Evolutionary conservation across 2,329 filamentous ascomycete genomes (phyloP), one percentile per base, ranked within the genome.

Genomic region (Diaporthe vaccinii): DNA sequence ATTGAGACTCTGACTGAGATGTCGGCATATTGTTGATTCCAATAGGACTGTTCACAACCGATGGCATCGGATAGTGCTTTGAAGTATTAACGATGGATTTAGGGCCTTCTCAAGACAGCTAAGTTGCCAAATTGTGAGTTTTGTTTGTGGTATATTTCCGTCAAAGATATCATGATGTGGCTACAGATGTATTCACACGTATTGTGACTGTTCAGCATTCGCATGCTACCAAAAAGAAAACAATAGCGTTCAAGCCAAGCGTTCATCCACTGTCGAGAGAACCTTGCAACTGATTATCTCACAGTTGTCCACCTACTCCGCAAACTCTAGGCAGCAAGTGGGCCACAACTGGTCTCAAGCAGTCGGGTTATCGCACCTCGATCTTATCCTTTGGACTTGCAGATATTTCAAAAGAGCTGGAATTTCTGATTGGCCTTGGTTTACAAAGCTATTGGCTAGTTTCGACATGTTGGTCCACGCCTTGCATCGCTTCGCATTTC

Each of bases 301-400:
- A 46, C 39, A 20, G 17, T 17, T 41, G 15, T n/a, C 36, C 15
- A 25, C 25, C 12, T 44, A 31, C 36, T 28, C 39, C 39, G 44
- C 59, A 62, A 41, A 31, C n/a, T 31, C 39, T 20, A 62, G 59
- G 59, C 39, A 62, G 59, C 59, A 62, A 12, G 39, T 46, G 59
- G n/a, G 59, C 28, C 25, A 7, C 10, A 3, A 12, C 25, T n/a
- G 17, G 25, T 20, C 8, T 44, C n/a, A 28, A 31, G 14, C 59
- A 8, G 7, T 28, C 10, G 36, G n/a, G n/a, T 36, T 41, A 10
- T 44, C 58, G 1, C 14, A 61, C n/a, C 7, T 44, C 6, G 9
- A 28, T n/a, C 7, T 25, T 44, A 39, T 41, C 17, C 12, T n/a
- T 53, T 28, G 51, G 51, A 28, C n/a, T 53, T 6, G n/a, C n/a